Evolutionary conservation across 805 yeast genomes (phyloP), one percentile per base, ranked within the genome.

Genomic region (Candida ortonii): DNA sequence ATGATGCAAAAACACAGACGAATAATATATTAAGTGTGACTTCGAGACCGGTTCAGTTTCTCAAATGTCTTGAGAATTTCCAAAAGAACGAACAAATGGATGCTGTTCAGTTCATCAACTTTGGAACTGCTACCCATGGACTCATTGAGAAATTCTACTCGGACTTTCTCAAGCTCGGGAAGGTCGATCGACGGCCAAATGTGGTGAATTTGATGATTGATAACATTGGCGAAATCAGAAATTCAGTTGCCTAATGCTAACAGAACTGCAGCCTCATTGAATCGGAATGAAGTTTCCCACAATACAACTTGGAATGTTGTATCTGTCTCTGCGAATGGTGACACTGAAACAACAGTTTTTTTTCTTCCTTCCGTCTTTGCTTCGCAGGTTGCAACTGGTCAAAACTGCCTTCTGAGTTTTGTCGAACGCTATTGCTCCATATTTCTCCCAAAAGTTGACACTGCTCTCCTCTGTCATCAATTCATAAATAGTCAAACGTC

Each of bases 401-500:
- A 90, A 62, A 4, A 90, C 96, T 0, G 97, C 96, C 55, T 90
- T 90, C 52, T 89, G 97, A 1, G 93, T 90, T 47, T 89, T 84
- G 52, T 90, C 97, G 62, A 90, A 89, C 4, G 97, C 97, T 52
- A 89, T 85, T 3, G 95, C 88, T 3, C 96, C 96, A 53, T 89
- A 90, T 56, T 89, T 89, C 53, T 90, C 97, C 97, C 97, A 90
- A 56, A 87, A 90, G 50, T 87, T 89, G 13, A 90, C 97, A 17
- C 96, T 94, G 52, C 95, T 84, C 48, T 89, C 96, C 57, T 89
- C 97, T 31, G 88, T 80, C 96, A 90, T 84, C 43, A 90, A 64
- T 62, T 90, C 97, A 61, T 89, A 89, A 28, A 90, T 86, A 1
- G 97, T 93, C 46, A 88, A 63, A 49, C 82, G 84, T 8, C 97